Base-by-base conservation (phyloP, 306 rosid species). In the Quercus glauca region DNA sequence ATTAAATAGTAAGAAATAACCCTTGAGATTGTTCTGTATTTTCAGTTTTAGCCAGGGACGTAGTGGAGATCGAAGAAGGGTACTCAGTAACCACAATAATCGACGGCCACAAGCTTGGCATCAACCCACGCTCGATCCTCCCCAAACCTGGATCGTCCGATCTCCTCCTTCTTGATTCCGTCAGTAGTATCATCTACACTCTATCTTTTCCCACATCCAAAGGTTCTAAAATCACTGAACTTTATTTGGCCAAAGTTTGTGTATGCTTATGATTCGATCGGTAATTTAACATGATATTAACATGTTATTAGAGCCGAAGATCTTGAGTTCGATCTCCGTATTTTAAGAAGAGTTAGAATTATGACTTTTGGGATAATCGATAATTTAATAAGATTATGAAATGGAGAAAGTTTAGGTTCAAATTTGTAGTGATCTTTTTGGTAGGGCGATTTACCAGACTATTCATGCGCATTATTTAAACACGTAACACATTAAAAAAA, bases 21-120 rank as follows among this genome's bases (percentile, higher is more conserved):
- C 12, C 3, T 49, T 35, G 19, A 31, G n/a, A 9, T 15, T 69
- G 52, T 25, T 31, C 2, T 29, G 28, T 73, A 58, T 14, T 81
- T 76, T 65, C 92, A 82, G 96, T 41, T 64, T 33, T 80, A 14
- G 78, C 89, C 63, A 71, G 61, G 1, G n/a, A 57, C 56, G 49
- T 89, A 11, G 79, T 89, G 12, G 96, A 91, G 67, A 84, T 89
- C 13, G 97, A 91, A 70, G 85, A 92, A 5, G 96, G 97, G 20
- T 92, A 85, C 85, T 75, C 89, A 0, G 83, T 92, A 57, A 75
- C 81, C 79, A 92, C 97, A 23, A 20, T 88, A 45, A 75, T 91
- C 87, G 86, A 89, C 78, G 97, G 97, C 69, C 77, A 89, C 90
- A 91, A 89, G 80, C 77, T 82, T 71, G 33, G 37, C 2, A 57